phyloP scores from a whole-genome alignment of 2,329 filamentous ascomycete species.

The Colletotrichum sp. region DNA sequence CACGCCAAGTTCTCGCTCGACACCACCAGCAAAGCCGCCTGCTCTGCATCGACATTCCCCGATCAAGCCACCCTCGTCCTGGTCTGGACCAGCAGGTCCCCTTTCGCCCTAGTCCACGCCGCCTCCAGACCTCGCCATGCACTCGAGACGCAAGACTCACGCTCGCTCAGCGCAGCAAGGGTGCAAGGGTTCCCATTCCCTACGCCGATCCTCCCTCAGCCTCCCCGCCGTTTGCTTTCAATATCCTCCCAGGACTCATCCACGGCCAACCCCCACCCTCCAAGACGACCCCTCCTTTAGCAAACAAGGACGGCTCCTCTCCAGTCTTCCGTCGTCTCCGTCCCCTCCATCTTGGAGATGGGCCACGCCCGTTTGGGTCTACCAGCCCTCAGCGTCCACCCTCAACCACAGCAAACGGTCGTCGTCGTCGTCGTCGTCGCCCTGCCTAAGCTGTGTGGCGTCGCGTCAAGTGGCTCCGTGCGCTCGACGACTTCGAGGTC shows the following conservation, averaged over 20 bases:
- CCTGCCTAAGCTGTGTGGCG: not conserved
- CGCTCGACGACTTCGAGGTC: not conserved
- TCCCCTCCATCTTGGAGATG: not conserved
- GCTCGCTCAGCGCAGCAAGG: not conserved
- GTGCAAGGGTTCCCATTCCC: not conserved
- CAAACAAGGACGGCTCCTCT: not conserved
- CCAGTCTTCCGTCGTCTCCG: not conserved
- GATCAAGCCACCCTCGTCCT: not conserved
- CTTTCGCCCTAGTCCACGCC: not conserved
- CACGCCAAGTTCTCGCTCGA: not conserved
- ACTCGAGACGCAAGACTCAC: not conserved
- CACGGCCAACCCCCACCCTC: slow-evolving; percentile 13
- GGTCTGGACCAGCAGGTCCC: slow-evolving; percentile 3
- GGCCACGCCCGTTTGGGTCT: not conserved
- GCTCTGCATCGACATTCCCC: not conserved
- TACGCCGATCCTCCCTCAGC: slow-evolving; percentile 10
- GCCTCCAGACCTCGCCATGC: not conserved
- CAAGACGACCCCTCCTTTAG: not conserved
- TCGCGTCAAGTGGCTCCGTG: not conserved
- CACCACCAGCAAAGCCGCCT: not conserved
- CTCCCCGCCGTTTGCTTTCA: slow-evolving; percentile 10
- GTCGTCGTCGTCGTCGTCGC: not conserved
- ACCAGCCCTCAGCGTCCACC: not conserved
- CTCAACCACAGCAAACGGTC: not conserved
- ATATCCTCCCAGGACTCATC: not conserved